These are phyloP conservation scores for Phytophthora pseudosyringae DNA, from an alignment of 352 stramenopile genomes.

Conservation along the genomic window DNA sequence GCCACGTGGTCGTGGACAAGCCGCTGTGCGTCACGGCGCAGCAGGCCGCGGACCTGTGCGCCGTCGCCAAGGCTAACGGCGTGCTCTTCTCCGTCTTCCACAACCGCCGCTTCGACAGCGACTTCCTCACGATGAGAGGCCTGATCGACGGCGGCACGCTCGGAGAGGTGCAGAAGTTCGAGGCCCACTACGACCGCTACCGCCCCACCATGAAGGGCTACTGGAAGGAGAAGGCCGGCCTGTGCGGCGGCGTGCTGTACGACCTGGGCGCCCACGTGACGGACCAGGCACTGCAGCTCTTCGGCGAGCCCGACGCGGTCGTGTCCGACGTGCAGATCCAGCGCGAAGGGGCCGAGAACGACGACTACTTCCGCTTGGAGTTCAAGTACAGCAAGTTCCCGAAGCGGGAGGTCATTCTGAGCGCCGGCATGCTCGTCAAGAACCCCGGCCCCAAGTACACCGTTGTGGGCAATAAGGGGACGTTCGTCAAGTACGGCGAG, in stretches of 20 bases:
- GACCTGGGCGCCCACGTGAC: conserved; percentile 74
- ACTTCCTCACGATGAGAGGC: conserved; percentile 69
- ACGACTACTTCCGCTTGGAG: conserved; percentile 80
- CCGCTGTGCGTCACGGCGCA: conserved; percentile 64
- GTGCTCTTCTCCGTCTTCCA: conserved; percentile 83
- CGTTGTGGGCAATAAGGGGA: conserved; percentile 61
- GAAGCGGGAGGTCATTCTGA: conserved; percentile 62
- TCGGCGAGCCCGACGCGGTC: conserved; percentile 56
- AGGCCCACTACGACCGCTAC: conserved; percentile 76
- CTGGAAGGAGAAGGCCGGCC: conserved; percentile 74
- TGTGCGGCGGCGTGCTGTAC: conserved; percentile 71
- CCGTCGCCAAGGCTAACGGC: conserved; percentile 48
- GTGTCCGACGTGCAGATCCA: conserved; percentile 76
- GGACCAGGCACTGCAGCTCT: conserved; percentile 73
- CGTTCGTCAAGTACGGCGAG: conserved; percentile 67
- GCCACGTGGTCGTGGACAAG: conserved; percentile 83
- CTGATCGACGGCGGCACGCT: conserved; percentile 57
- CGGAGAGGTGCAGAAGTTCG: conserved; percentile 61
- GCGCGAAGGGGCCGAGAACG: conserved; percentile 64
- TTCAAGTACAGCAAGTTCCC: conserved; percentile 62
- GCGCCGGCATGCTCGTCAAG: conserved; percentile 71
- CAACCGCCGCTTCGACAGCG: conserved; percentile 77
- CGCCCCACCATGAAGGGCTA: conserved; percentile 75
- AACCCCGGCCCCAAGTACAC: conserved; percentile 68
- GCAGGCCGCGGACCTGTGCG: conserved; percentile 60